A percentile compares a stretch with the other conserved stretches of the same genome.
Conservation (phyloP, 495 filamentous ascomycete species). For the Lophiotrema nucula region DNA sequence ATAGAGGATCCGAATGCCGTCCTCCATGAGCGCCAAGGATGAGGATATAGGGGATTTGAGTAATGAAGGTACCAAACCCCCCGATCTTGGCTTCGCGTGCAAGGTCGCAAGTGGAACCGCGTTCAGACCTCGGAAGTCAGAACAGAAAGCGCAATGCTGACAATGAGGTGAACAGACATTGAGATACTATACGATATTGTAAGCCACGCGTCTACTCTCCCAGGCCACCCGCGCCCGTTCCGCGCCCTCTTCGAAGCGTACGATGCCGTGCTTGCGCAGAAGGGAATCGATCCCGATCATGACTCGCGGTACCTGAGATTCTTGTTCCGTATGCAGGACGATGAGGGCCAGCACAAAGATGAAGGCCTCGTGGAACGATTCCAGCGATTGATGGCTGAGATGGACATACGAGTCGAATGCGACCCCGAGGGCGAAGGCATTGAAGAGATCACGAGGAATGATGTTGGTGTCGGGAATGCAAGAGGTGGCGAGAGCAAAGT, state of each 20-base stretch:
- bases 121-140: not conserved
- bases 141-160: not conserved
- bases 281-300: constrained; percentile 67
- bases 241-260: constrained; percentile 80
- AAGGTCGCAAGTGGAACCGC: too few relatives aligned
- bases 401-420: constrained; percentile 68
- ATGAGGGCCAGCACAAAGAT: constrained; percentile 41
- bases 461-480: not conserved
- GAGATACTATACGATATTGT: constrained; percentile 75
- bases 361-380: constrained; percentile 61
- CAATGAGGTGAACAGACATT: constrained; percentile 65
- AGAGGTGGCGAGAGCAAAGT: not conserved
- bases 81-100: too few relatives aligned
- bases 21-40: constrained; percentile 32
- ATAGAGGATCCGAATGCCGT: constrained; percentile 35
- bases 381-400: constrained; percentile 58
- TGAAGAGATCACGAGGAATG: constrained; percentile 39
- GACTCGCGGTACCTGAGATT: constrained; percentile 74
- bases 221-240: constrained; percentile 65
- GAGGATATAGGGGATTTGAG: constrained; percentile 36
- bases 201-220: constrained; percentile 63
- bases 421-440: constrained; percentile 46
- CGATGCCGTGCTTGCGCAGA: constrained; percentile 64
- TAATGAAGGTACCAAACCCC: constrained; percentile 66
- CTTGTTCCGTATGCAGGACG: constrained; percentile 72